Evolutionary conservation across 176 grass and related monocot genomes (phyloP), one percentile per base, ranked within the genome.

Genomic region (Coix lacrymajobi): DNA sequence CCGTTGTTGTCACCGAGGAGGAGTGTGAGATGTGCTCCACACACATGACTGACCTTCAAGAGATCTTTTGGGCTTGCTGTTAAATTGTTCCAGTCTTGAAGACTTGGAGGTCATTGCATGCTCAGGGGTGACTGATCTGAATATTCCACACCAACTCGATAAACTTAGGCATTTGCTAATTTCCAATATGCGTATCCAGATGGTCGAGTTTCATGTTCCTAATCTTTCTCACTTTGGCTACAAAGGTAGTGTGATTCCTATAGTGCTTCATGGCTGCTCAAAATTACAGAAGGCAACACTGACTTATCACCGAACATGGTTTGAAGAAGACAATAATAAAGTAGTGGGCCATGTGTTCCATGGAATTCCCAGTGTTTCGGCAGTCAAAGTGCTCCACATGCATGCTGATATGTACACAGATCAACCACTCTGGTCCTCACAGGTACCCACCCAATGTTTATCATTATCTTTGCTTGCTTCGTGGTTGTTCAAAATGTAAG

Each of bases 251-350:
- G 24, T 4, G 7, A 69, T 58, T 24, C 63, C 63, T 77, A 69
- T 67, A 31, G 9, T 76, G 16, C 82, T 84, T 54, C 61, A 56
- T 84, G 82, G 64, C 46, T 60, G 49, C 74, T 69, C 73, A 58
- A 60, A 60, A 5, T 25, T 78, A 33, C 15, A 69, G 19, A 69
- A 36, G 19, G 39, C 25, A 62, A 44, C 14, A 8, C 10, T 75
- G 49, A 74, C 1, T 6, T 74, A 52, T 41, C 4, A 39, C 10
- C 33, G 0, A 0, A 41, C 37, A 25, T 69, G 17, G 20, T 3
- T 2, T 49, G 31, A n/a, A 38, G 31, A 68, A 51, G 20, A 17
- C 28, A 8, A 54, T 26, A 17, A 15, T 24, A 48, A 73, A 30
- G 81, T 16, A 76, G 2, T 75, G 9, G 40, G 43, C 30, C 58